phyloP scores from a whole-genome alignment of 129 eudicot genomes.

The Tanacetum coccineum region DNA sequence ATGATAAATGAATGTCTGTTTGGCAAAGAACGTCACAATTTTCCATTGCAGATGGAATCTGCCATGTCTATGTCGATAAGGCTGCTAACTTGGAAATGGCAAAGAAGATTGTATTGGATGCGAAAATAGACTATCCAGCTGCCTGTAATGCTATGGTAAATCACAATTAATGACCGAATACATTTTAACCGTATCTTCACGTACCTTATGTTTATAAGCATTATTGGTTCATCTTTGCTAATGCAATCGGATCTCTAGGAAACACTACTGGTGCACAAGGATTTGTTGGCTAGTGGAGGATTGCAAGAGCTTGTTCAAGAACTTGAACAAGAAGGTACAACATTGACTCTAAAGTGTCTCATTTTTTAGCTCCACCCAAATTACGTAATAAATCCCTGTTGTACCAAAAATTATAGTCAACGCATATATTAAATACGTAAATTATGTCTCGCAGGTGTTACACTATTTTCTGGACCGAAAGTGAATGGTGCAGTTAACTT shows the following conservation, averaged over 20 bases:
- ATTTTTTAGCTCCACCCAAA: not conserved
- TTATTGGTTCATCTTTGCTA: conserved; percentile 3
- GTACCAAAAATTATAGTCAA: not conserved
- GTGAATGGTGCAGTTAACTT: conserved; percentile 48
- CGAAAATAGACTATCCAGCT: conserved; percentile 90
- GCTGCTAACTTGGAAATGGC: conserved; percentile 88
- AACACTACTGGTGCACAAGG: conserved; percentile 88
- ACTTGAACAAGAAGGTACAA: conserved; percentile 61
- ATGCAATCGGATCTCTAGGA: conserved; percentile 39
- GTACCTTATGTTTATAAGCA: not conserved
- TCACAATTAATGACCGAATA: not conserved
- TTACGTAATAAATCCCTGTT: conserved; percentile 10
- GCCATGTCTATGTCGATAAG: conserved; percentile 85
- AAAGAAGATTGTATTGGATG: conserved; percentile 60
- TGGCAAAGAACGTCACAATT: conserved; percentile 3
- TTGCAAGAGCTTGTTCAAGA: conserved; percentile 54
- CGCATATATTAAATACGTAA: not conserved
- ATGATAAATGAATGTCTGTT: not conserved
- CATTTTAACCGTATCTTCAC: not conserved
- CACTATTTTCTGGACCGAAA: conserved; percentile 78
- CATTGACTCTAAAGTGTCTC: not conserved
- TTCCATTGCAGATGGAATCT: conserved; percentile 70
- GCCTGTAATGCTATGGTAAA: conserved; percentile 95
- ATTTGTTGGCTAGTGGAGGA: conserved; percentile 48
- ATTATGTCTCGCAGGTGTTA: conserved; percentile 52